Base-by-base conservation (phyloP, 2,329 filamentous ascomycete genomes). In the Sporothrix luriei region DNA sequence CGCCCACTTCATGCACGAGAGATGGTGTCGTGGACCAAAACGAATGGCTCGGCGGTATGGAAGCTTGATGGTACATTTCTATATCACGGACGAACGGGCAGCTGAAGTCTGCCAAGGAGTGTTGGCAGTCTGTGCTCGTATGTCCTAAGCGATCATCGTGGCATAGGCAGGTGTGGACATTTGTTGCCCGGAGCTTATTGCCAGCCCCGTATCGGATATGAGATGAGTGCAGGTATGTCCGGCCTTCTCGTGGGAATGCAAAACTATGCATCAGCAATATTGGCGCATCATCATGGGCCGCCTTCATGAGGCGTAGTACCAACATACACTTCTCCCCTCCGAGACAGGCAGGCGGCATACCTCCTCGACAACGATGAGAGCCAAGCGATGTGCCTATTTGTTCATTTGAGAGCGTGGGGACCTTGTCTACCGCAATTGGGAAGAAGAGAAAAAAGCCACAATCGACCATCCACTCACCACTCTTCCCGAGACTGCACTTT, bases 81-180 rank as follows among this genome's bases (percentile, higher is more conserved):
- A 13, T 26, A 21, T 62, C 38, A 38, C 38, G 57, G 38, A 26
- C n/a, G 40, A 62, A 13, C 21, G 21, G 55, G 38, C 38, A 21
- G 21, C 11, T 38, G 29, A 7, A 38, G 29, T 57, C 54, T 29
- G 54, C 54, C 54, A 57, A 26, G 26, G 11, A 7, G n/a, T 11
- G 26, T 46, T 40, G 33, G 13, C 3, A 16, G 11, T 43, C n/a
- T 62, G 57, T 61, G 38, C 57, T 10, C 61, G 3, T 33, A 7
- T 14, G 26, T 29, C 43, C 19, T 9, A n/a, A n/a, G 29, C 43
- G 43, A 43, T 7, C 61, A 16, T 46, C 57, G 38, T 62, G 61
- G 24, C 61, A 64, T 33, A 43, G 43, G 43, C 21, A 43, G 61
- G 46, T 43, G 33, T 43, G 61, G 40, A 21, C 61, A 49, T 33